phyloP scores from a whole-genome alignment of 1,139 yeast genomes.

The Candida sp. region DNA sequence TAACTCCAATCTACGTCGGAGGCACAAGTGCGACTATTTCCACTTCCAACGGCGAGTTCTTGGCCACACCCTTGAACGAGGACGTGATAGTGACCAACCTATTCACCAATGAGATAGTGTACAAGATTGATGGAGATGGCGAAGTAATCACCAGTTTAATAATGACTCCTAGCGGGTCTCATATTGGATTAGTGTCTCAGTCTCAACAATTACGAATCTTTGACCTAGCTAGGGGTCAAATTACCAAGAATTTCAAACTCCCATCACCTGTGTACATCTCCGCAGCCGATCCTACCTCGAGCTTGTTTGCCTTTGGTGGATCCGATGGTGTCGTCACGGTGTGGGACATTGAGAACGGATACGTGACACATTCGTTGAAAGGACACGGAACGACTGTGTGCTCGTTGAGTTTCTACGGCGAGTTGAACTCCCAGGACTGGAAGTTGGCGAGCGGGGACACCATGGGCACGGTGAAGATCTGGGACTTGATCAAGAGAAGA shows the following conservation, averaged over 20 bases:
- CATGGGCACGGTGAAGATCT: slow-evolving; percentile 82
- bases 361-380: slow-evolving; percentile 84
- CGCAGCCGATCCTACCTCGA: slow-evolving; percentile 78
- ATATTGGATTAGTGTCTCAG: slow-evolving; percentile 77
- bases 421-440: slow-evolving; percentile 75
- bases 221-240: slow-evolving; percentile 47
- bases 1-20: slow-evolving; percentile 83
- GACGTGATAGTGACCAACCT: slow-evolving; percentile 75
- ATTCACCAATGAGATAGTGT: slow-evolving; percentile 58
- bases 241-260: slow-evolving; percentile 58
- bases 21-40: slow-evolving; percentile 78
- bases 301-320: slow-evolving; percentile 92
- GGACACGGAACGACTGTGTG: slow-evolving; percentile 97
- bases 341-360: slow-evolving; percentile 92
- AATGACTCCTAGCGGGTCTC: slow-evolving; percentile 76
- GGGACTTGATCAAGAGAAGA: slow-evolving; percentile 90
- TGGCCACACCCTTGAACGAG: slow-evolving; percentile 84
- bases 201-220: slow-evolving; percentile 82
- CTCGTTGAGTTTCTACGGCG: slow-evolving; percentile 75
- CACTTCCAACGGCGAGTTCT: slow-evolving; percentile 55
- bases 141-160: slow-evolving; percentile 78
- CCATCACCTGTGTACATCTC: slow-evolving; percentile 85
- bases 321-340: slow-evolving; percentile 93
- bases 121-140: slow-evolving; percentile 82
- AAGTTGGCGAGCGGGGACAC: slow-evolving; percentile 85